Evolutionary conservation across 225 moss, liverwort and hornwort genomes (phyloP).

Genomic region (Rhytidiadelphus loreus): DNA sequence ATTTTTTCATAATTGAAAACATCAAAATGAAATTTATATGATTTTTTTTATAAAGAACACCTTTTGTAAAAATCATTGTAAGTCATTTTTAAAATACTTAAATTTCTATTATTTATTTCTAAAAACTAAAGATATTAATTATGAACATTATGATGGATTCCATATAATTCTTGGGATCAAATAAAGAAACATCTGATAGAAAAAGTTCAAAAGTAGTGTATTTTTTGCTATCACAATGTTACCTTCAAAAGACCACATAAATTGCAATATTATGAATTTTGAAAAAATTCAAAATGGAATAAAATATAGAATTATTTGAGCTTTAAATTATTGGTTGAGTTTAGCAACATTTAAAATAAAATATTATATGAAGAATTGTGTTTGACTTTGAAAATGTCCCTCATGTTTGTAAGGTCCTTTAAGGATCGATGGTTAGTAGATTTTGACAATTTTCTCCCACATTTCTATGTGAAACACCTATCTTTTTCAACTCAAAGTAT

Average conservation of each 20-base stretch:
- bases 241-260: background rate
- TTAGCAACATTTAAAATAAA: background rate
- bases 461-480: rapidly evolving
- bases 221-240: background rate
- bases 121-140: background rate
- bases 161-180: background rate
- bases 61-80: background rate
- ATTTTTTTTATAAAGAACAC: background rate
- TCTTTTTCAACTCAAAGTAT: too few species aligned
- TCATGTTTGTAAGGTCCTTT: background rate
- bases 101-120: too few species aligned
- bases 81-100: too few species aligned
- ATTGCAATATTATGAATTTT: background rate
- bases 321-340: background rate
- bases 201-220: background rate
- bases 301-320: background rate
- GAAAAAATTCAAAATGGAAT: background rate
- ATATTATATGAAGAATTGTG: background rate
- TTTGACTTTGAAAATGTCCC: background rate
- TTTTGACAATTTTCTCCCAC: too few species aligned
- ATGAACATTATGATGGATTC: background rate
- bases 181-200: background rate
- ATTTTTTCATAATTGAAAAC: background rate
- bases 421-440: background rate
- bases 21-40: background rate